Evolutionary conservation across 2,329 filamentous ascomycete species (phyloP).

Genomic region (Atkinsonella hypoxylon): DNA sequence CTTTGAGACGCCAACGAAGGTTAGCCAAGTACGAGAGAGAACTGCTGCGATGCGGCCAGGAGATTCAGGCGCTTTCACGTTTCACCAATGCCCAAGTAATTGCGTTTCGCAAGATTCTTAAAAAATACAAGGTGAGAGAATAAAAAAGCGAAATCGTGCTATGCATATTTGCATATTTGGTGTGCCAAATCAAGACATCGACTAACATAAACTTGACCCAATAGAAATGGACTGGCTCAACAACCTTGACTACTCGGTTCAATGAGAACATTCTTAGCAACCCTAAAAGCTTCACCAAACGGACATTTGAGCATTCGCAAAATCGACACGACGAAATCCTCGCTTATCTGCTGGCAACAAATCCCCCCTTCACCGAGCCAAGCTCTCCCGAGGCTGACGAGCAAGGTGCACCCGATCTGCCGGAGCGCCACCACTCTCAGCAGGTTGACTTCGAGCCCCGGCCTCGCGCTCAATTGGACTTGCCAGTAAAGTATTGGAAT

Average conservation of each 20-base stretch:
- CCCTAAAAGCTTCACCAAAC: conserved; percentile 59
- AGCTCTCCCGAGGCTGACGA: conserved; percentile 25
- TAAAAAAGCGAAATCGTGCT: background rate
- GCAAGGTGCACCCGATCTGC: conserved; percentile 8
- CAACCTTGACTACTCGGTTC: conserved; percentile 51
- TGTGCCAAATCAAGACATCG: background rate
- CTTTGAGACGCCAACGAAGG: conserved; percentile 36
- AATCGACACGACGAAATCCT: conserved; percentile 39
- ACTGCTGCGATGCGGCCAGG: conserved; percentile 50
- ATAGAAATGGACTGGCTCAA: conserved; percentile 71
- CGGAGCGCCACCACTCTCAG: conserved; percentile 6
- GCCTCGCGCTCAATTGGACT: conserved; percentile 16
- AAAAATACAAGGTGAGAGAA: conserved; percentile 58
- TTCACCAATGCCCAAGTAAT: conserved; percentile 64
- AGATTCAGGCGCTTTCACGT: conserved; percentile 56
- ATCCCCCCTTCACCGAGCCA: conserved; percentile 27
- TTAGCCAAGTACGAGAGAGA: conserved; percentile 43
- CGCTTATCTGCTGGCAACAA: conserved; percentile 31
- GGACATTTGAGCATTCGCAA: conserved; percentile 46
- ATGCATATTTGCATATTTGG: background rate
- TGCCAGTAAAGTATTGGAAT: conserved; percentile 57
- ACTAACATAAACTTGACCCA: background rate
- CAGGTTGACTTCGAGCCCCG: conserved; percentile 19
- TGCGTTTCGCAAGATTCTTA: conserved; percentile 72
- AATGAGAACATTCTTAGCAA: conserved; percentile 51